A percentile compares a stretch with the other conserved stretches of the same genome.
phyloP scores from a whole-genome alignment of 192 early-diverging fungal species.

The Martensiomyces pterosporus region DNA sequence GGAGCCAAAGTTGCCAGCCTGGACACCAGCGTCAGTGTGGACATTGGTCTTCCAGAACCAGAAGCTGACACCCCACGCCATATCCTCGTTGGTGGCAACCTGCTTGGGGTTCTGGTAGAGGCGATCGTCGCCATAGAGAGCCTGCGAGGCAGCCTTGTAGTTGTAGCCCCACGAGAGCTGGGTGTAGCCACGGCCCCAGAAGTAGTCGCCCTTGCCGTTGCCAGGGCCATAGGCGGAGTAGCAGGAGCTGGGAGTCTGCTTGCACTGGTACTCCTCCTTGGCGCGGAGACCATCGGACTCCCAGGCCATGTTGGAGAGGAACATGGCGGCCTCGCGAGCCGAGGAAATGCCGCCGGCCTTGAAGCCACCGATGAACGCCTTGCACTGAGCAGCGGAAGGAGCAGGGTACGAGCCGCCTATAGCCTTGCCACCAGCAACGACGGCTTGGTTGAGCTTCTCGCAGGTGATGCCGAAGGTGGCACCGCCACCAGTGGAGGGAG shows the following conservation, averaged over 20 bases:
- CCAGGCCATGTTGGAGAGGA: constrained; percentile 45
- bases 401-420: constrained; percentile 32
- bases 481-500: constrained; percentile 17
- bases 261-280: constrained; percentile 42
- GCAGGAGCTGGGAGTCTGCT: constrained; percentile 26
- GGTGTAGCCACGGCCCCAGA: constrained; percentile 51
- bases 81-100: constrained; percentile 29
- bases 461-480: constrained; percentile 28
- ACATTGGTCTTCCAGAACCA: constrained; percentile 49
- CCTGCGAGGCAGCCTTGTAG: constrained; percentile 42
- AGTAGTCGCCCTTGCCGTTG: constrained; percentile 27
- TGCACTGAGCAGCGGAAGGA: constrained; percentile 33
- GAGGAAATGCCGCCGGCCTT: constrained; percentile 30
- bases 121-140: constrained; percentile 33
- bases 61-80: constrained; percentile 36
- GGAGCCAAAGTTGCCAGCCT: constrained; percentile 45
- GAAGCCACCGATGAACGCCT: constrained; percentile 36
- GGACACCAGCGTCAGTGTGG: constrained; percentile 28
- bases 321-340: constrained; percentile 49
- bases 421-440: constrained; percentile 28
- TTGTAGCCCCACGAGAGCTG: constrained; percentile 52
- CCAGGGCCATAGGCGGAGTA: too few relatives aligned
- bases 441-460: constrained; percentile 44
- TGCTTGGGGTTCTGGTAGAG: constrained; percentile 22
- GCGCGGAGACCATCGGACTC: too few relatives aligned